phyloP scores from a whole-genome alignment of 306 rosid genomes.

The Citrullus colocynthis region DNA sequence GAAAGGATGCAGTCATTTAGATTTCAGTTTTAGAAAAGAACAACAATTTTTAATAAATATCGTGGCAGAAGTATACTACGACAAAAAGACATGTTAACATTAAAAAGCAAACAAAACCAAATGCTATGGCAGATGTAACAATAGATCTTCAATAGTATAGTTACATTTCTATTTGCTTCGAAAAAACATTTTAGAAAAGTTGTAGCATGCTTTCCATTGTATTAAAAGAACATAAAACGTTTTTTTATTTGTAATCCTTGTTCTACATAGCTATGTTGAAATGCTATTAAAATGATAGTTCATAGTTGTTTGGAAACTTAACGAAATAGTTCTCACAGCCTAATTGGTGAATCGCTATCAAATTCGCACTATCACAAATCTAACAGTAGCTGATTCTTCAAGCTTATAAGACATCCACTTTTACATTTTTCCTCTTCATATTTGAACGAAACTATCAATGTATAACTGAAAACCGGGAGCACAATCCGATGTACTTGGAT shows the following conservation, averaged over 20 bases:
- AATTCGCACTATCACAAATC: no score
- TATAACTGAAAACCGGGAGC: neutral
- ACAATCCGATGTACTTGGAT: no score
- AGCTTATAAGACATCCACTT: no score
- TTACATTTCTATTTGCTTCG: neutral
- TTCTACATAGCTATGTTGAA: no score
- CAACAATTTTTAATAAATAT: neutral
- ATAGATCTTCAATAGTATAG: neutral
- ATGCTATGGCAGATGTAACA: neutral
- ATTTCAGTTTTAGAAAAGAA: neutral
- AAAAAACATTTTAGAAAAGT: neutral
- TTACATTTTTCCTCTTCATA: neutral
- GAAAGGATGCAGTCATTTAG: neutral
- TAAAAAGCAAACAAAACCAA: neutral
- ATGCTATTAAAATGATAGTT: no score
- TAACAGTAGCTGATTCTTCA: no score
- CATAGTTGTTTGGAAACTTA: no score
- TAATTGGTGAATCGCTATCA: no score
- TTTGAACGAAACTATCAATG: neutral
- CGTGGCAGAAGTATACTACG: neutral
- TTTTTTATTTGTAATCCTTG: neutral
- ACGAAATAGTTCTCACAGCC: no score
- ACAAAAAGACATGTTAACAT: neutral
- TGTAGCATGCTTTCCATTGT: neutral
- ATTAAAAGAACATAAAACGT: neutral